phyloP scores from a whole-genome alignment of 2,329 filamentous ascomycete genomes.

The Huntiella savannae region DNA sequence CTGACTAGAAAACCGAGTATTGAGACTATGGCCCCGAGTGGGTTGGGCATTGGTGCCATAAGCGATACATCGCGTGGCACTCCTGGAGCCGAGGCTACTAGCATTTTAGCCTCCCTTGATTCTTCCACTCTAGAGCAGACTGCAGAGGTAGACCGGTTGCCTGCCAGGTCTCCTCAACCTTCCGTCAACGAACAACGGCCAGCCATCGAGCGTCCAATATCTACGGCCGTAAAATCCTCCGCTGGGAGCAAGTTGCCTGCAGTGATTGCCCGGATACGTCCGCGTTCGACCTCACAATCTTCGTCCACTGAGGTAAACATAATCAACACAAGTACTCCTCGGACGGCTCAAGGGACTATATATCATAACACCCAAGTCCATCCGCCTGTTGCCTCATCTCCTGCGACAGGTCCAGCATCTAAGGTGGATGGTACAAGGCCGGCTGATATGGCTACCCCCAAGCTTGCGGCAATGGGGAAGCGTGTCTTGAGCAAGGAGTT shows the following conservation, averaged over 20 bases:
- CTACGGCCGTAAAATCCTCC: conserved; percentile 18
- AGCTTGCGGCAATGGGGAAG: conserved; percentile 55
- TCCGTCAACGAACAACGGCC: conserved; percentile 13
- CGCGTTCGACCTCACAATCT: conserved; percentile 30
- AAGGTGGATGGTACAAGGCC: conserved; percentile 39
- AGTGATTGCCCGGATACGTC: conserved; percentile 31
- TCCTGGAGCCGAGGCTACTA: background rate
- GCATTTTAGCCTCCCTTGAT: background rate
- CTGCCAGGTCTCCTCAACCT: conserved; percentile 20
- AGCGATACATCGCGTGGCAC: background rate
- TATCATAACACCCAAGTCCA: conserved; percentile 32
- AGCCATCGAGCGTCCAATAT: conserved; percentile 6
- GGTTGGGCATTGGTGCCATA: background rate
- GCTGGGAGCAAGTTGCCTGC: conserved; percentile 22
- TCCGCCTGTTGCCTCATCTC: conserved; percentile 32
- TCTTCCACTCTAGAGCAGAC: background rate
- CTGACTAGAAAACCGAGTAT: background rate
- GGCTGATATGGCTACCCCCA: conserved; percentile 38
- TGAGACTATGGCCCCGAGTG: background rate
- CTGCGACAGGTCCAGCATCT: conserved; percentile 38
- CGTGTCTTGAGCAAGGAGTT: conserved; percentile 88
- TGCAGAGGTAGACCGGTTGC: conserved; percentile 11
- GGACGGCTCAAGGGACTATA: conserved; percentile 37
- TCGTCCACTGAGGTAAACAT: conserved; percentile 39
- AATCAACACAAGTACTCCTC: conserved; percentile 36